Conservation (phyloP, 164 flowering plant genomes). For the Stephania cephalantha region DNA sequence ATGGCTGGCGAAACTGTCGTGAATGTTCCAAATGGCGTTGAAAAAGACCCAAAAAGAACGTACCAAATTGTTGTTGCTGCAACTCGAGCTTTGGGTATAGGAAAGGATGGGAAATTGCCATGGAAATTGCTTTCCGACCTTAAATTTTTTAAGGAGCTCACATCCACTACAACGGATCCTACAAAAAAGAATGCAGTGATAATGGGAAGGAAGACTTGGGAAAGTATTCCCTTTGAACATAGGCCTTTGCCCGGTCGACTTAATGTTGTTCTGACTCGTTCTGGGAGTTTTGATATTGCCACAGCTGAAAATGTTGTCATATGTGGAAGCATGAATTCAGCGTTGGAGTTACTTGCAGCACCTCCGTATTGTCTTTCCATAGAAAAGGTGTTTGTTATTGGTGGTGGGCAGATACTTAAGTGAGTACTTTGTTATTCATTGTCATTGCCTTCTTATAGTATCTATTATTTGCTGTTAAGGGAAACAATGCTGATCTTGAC, state of each 20-base stretch:
- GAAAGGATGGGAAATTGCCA: slow-evolving; percentile 86
- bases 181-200: slow-evolving; percentile 80
- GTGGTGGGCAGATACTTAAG: slow-evolving; percentile 87
- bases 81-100: slow-evolving; percentile 71
- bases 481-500: slow-evolving; percentile 3
- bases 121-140: slow-evolving; percentile 87
- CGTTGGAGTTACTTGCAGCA: slow-evolving; percentile 67
- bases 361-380: slow-evolving; percentile 74
- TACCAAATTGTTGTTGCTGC: slow-evolving; percentile 96
- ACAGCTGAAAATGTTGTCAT: slow-evolving; percentile 80
- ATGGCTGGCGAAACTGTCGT: slow-evolving; percentile 37
- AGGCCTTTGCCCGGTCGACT: slow-evolving; percentile 86
- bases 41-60: slow-evolving; percentile 37
- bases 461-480: neutral
- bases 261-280: slow-evolving; percentile 85
- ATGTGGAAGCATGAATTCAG: slow-evolving; percentile 76
- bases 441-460: neutral
- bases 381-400: slow-evolving; percentile 82
- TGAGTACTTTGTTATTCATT: slow-evolving; percentile 20
- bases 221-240: slow-evolving; percentile 63
- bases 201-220: slow-evolving; percentile 99
- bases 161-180: slow-evolving; percentile 56
- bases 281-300: slow-evolving; percentile 72
- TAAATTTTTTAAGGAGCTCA: slow-evolving; percentile 72
- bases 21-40: slow-evolving; percentile 36